Evolutionary conservation across 2,329 filamentous ascomycete genomes (phyloP), one percentile per base, ranked within the genome.

Genomic region (Coniochaeta pulveracea): DNA sequence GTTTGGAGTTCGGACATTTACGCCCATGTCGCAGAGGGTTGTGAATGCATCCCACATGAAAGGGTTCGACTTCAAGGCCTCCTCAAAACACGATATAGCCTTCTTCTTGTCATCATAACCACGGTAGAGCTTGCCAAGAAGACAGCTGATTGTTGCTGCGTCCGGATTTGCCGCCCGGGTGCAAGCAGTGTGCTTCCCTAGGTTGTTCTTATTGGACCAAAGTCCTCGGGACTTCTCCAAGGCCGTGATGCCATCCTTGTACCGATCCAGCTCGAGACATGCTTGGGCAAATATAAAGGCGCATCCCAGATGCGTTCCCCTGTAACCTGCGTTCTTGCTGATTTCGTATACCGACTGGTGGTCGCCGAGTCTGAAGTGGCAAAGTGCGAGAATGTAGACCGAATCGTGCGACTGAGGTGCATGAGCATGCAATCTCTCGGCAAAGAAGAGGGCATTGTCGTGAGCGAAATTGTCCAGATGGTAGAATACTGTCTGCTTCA

Each of bases 41-140:
- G 80, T 77, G 48, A 96, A 96, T 1, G 89, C 88, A 63, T 98
- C 91, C 91, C 91, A 98, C 73, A 94, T 91, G 56, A 96, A 89
- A 2, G 91, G 88, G 49, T 96, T 98, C 35, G 78, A 56, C 57
- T 88, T 93, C 47, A 98, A 62, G 5, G 88, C 76, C 39, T 93
- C 85, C 44, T 93, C 85, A 51, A 91, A 96, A 54, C 76, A 85
- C 43, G 82, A 73, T 11, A 89, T 76, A 6, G 91, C 88, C 55
- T 84, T 86, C 45, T 81, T 81, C 48, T 82, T 82, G 47, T 84
- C 71, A 45, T 94, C 82, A 46, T 91, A 80, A 3, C 74, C 84
- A 31, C 81, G 76, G 61, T 86, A 89, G 18, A 98, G 64, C 57
- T 93, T 94, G 17, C 85, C 91, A 19, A 94, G 66, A 23, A 98